Conservation (phyloP, 1,284 basidiomycete species). For the Naganishia albida region DNA sequence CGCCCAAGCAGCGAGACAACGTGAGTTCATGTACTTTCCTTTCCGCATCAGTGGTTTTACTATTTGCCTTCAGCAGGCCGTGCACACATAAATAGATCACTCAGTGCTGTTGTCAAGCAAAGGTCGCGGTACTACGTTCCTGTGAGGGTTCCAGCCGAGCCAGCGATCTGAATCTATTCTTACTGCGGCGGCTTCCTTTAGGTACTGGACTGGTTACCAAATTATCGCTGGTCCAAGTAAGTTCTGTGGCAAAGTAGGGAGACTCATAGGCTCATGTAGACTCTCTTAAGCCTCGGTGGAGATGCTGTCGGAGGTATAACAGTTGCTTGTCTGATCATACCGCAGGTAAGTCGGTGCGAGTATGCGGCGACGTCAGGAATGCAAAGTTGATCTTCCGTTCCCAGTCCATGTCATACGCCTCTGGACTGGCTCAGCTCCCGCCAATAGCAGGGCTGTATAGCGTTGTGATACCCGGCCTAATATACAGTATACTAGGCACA, state of each 20-base stretch:
- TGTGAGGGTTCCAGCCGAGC: slow-evolving; percentile 33
- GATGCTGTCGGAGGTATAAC: slow-evolving; percentile 83
- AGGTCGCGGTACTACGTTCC: slow-evolving; percentile 54
- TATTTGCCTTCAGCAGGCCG: background rate
- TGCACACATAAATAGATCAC: slow-evolving; percentile 13
- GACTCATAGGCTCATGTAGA: background rate
- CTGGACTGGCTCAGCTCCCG: slow-evolving; percentile 75
- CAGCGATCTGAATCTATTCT: too few species aligned
- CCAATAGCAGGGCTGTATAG: slow-evolving; percentile 84
- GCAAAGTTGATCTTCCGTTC: background rate
- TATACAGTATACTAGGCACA: slow-evolving; percentile 84
- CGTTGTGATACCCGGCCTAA: slow-evolving; percentile 73
- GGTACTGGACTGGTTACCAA: slow-evolving; percentile 72
- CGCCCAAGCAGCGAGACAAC: background rate
- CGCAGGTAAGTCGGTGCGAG: slow-evolving; percentile 61
- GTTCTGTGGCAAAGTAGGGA: slow-evolving; percentile 47
- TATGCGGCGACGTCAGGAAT: background rate
- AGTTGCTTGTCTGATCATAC: slow-evolving; percentile 83
- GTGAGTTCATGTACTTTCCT: background rate
- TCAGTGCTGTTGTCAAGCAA: slow-evolving; percentile 45
- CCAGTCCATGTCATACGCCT: slow-evolving; percentile 79
- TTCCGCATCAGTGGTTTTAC: background rate
- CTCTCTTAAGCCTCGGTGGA: slow-evolving; percentile 64
- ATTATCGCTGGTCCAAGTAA: slow-evolving; percentile 71
- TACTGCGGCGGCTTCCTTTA: slow-evolving; percentile 4